Evolutionary conservation across 805 yeast genomes (phyloP).

Genomic region (Pichia eremophila): DNA sequence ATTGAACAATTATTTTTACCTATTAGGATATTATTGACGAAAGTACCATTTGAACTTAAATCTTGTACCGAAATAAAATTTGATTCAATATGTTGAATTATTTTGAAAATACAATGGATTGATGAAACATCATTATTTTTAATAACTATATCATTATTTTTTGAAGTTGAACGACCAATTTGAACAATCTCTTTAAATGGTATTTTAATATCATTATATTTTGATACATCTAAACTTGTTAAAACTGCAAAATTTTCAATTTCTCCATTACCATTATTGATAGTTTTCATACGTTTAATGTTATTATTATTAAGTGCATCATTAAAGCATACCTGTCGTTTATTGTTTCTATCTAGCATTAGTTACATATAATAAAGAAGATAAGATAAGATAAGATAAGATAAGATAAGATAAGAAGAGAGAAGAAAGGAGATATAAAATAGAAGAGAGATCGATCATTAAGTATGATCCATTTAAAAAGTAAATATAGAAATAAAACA

Average conservation of each 20-base stretch:
- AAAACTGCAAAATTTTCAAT: conserved; percentile 7
- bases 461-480: not conserved
- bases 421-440: not conserved
- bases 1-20: conserved; percentile 40
- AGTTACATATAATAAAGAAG: too few species aligned
- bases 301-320: not conserved
- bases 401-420: too few species aligned
- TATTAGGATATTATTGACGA: conserved; percentile 46
- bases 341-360: not conserved
- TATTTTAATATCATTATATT: conserved; percentile 3
- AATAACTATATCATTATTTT: conserved; percentile 44
- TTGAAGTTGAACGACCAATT: conserved; percentile 23
- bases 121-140: conserved; percentile 48
- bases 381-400: too few species aligned
- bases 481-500: too few species aligned
- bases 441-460: too few species aligned
- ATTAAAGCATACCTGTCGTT: too few species aligned
- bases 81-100: conserved; percentile 26
- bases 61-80: conserved; percentile 43
- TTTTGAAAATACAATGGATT: conserved; percentile 46
- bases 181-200: conserved; percentile 6
- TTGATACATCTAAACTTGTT: conserved; percentile 7
- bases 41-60: conserved; percentile 57
- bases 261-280: not conserved
- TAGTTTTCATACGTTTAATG: not conserved